Evolutionary conservation across 2,329 filamentous ascomycete species (phyloP).

Genomic region (Arthrobotrys iridis): DNA sequence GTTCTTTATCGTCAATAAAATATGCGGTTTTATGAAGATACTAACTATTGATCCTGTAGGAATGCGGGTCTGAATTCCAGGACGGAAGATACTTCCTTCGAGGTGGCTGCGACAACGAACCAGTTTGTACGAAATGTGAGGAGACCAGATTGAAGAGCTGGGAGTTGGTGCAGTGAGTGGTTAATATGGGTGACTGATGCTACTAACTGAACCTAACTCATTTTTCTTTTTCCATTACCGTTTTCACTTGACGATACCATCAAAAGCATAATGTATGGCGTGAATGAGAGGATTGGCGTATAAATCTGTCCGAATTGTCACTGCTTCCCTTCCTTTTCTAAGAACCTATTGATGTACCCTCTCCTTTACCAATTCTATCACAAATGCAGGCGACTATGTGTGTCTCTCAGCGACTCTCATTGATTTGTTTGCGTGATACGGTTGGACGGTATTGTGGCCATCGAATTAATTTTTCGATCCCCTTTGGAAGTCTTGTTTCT

Average conservation of each 20-base stretch:
- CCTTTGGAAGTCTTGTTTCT: not conserved
- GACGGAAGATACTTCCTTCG: conserved; percentile 58
- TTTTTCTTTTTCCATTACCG: not conserved
- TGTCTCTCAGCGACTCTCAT: not conserved
- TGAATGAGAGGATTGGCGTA: conserved; percentile 52
- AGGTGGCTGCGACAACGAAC: conserved; percentile 51
- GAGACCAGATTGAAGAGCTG: conserved; percentile 48
- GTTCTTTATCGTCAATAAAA: not conserved
- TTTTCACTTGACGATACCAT: conserved; percentile 21
- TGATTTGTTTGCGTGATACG: conserved; percentile 4
- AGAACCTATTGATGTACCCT: too few species aligned
- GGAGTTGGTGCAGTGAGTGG: conserved; percentile 43
- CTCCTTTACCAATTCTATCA: not conserved
- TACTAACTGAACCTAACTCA: not conserved
- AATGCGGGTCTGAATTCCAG: conserved; percentile 56
- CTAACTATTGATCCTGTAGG: conserved; percentile 45
- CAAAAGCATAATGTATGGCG: conserved; percentile 30
- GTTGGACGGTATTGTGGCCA: too few species aligned
- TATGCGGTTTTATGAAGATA: not conserved
- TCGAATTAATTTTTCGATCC: conserved; percentile 6
- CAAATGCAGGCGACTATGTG: not conserved
- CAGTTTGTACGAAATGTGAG: conserved; percentile 52
- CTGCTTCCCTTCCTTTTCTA: not conserved
- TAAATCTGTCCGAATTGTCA: conserved; percentile 8
- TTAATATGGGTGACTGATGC: not conserved